Evolutionary conservation across 78 protist species (phyloP), one percentile per base, ranked within the genome.

Genomic region (Cyanophora paradoxa): DNA sequence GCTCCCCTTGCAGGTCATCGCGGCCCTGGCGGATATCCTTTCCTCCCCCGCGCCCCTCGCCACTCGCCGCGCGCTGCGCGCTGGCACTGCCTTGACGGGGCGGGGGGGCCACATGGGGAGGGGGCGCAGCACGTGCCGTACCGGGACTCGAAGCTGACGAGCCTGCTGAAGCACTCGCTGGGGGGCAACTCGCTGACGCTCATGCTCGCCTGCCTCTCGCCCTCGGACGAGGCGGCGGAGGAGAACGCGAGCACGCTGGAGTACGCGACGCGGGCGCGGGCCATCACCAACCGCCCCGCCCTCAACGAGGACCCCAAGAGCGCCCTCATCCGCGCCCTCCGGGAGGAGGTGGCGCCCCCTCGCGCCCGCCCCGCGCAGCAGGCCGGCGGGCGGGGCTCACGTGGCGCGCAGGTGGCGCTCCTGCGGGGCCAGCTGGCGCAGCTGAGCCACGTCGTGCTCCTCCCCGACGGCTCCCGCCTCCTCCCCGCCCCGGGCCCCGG

Each of bases 181-280:
- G 84, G 84, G 31, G 84, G 84, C 33, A 30, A 16, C 31, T 30
- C 34, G 16, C 62, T 50, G 65, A 79, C 84, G 13, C 56, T 73
- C 19, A 79, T 79, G 84, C n/a, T 79, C 20, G 84, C 84, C n/a
- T 79, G 84, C 65, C 13, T 79, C 48, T 48, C 64, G 1, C 77
- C 77, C 34, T 1, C 22, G 19, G 84, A 79, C 34, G 61, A 0
- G 17, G 24, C 28, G 8, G 39, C 19, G 3, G 58, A 41, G 28
- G 61, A 68, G 42, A 48, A 3, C 19, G 20, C 20, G 28, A 33
- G 40, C 26, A 68, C 74, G n/a, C 42, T 68, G 10, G 40, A 22
- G 19, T 68, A 68, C 61, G 74, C 74, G 6, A 34, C 63, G 57
- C 58, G 74, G 26, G 74, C 74, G 5, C 58, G 74, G 8, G 48